Base-by-base conservation (phyloP, 345 rosid species). In the Orychophragmus violaceus region DNA sequence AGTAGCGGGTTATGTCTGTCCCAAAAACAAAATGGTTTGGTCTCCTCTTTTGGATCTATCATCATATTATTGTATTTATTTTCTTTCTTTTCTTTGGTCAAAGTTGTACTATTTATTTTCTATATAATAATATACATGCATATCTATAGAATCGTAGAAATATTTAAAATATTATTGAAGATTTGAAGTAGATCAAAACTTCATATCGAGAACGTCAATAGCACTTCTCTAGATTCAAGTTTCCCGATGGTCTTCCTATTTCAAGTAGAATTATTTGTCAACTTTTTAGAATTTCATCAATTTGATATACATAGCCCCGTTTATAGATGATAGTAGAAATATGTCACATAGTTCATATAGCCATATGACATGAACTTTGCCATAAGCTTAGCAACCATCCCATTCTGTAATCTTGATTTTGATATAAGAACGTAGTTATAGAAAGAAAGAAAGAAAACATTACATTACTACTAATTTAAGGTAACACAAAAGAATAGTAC, bases 1-100 rank as follows among this genome's bases (percentile, higher is more conserved):
- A n/a, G n/a, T n/a, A n/a, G n/a, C n/a, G n/a, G n/a, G n/a, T n/a
- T n/a, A n/a, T n/a, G n/a, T n/a, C n/a, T n/a, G n/a, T n/a, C n/a
- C n/a, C n/a, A n/a, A n/a, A n/a, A n/a, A n/a, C n/a, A n/a, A n/a
- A n/a, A n/a, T n/a, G n/a, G n/a, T n/a, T n/a, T n/a, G n/a, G n/a
- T n/a, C n/a, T n/a, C n/a, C n/a, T n/a, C 41, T 51, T 73, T 59
- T 59, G 72, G 72, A 73, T 51, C 49, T 59, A 24, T 51, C 55
- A 35, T 58, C 55, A 28, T 25, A 14, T 52, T 52, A 22, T 29
- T 36, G 13, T 54, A 54, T 30, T 54, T 17, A 50, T 46, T 58
- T 12, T n/a, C 28, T 37, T n/a, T n/a, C n/a, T n/a, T n/a, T n/a
- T n/a, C n/a, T n/a, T n/a, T n/a, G n/a, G n/a, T n/a, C n/a, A n/a